A percentile compares a stretch with the other conserved stretches of the same genome.
phyloP scores from a whole-genome alignment of 2,329 filamentous ascomycete genomes.

The Stenocarpella maydis region DNA sequence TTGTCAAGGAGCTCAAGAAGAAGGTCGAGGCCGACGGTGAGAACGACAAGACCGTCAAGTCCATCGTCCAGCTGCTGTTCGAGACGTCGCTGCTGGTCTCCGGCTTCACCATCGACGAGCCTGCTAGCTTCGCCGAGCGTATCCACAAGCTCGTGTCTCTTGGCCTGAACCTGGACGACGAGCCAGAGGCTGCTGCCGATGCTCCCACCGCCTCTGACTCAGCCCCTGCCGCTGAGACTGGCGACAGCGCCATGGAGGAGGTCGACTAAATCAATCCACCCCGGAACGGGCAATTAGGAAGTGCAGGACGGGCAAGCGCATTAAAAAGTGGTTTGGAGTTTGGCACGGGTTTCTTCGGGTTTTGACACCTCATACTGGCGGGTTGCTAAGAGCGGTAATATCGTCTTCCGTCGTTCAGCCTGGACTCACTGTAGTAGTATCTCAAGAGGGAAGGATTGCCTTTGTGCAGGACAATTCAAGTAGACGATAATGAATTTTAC shows the following conservation, averaged over 20 bases:
- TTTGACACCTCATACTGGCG: slow-evolving; percentile 42
- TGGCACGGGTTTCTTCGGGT: slow-evolving; percentile 45
- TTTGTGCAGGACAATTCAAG: slow-evolving; percentile 28
- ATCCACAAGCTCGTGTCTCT: slow-evolving; percentile 99
- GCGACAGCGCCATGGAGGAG: slow-evolving; percentile 99
- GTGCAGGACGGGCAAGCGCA: slow-evolving; percentile 40
- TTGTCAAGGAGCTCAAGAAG: slow-evolving; percentile 99
- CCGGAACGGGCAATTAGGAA: slow-evolving; percentile 16
- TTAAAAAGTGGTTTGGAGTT: slow-evolving; percentile 53
- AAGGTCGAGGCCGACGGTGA: slow-evolving; percentile 98
- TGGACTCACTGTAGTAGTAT: slow-evolving; percentile 35
- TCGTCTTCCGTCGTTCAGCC: slow-evolving; percentile 34
- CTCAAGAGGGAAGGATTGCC: slow-evolving; percentile 30
- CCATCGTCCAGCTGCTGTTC: slow-evolving; percentile 96
- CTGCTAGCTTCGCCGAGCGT: slow-evolving; percentile 95
- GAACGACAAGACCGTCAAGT: slow-evolving; percentile 99
- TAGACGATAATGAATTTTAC: slow-evolving; percentile 36
- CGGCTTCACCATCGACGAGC: slow-evolving; percentile 99
- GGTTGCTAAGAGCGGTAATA: slow-evolving; percentile 33
- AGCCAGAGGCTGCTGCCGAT: slow-evolving; percentile 77
- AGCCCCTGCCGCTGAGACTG: slow-evolving; percentile 65
- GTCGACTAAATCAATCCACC: slow-evolving; percentile 77
- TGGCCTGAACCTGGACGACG: slow-evolving; percentile 97
- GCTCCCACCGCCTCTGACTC: slow-evolving; percentile 66
- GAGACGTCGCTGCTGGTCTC: slow-evolving; percentile 99